phyloP scores from a whole-genome alignment of 176 grass and related monocot species.

The Cenchrus americanus region DNA sequence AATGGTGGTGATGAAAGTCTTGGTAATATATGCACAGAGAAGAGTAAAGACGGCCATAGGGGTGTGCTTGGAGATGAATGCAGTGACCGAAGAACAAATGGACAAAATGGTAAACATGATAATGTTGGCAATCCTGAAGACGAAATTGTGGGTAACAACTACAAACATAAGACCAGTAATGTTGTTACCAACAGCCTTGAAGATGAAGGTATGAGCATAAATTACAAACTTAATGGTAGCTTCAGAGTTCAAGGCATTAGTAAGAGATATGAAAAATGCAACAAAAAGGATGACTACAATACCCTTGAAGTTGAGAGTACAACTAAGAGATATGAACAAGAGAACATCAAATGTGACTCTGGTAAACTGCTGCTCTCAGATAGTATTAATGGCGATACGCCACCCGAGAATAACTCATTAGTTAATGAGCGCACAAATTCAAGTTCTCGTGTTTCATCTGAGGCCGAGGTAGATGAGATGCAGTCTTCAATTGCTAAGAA shows the following conservation, averaged over 20 bases:
- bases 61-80: slow-evolving; percentile 5
- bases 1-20: slow-evolving; percentile 14
- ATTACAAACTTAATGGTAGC: slow-evolving; percentile 37
- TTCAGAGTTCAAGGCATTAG: slow-evolving; percentile 9
- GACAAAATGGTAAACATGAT: slow-evolving; percentile 14
- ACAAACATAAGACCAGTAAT: slow-evolving; percentile 2
- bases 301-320: slow-evolving; percentile 37
- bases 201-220: slow-evolving; percentile 43
- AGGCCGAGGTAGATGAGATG: slow-evolving; percentile 55
- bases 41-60: slow-evolving; percentile 23
- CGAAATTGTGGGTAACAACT: slow-evolving; percentile 14
- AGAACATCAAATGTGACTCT: slow-evolving; percentile 36
- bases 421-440: slow-evolving; percentile 48
- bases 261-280: slow-evolving; percentile 32
- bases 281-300: slow-evolving; percentile 31
- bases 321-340: slow-evolving; percentile 40
- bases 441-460: slow-evolving; percentile 53
- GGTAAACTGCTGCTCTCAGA: slow-evolving; percentile 30
- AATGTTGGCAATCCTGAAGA: slow-evolving; percentile 10
- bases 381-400: slow-evolving; percentile 18
- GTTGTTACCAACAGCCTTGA: slow-evolving; percentile 34
- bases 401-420: slow-evolving; percentile 31
- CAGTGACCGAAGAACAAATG: neutral
- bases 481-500: slow-evolving; percentile 54
- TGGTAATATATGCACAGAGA: slow-evolving; percentile 16